phyloP scores from a whole-genome alignment of 2,329 filamentous ascomycete genomes.

The Aplosporella prunicola region DNA sequence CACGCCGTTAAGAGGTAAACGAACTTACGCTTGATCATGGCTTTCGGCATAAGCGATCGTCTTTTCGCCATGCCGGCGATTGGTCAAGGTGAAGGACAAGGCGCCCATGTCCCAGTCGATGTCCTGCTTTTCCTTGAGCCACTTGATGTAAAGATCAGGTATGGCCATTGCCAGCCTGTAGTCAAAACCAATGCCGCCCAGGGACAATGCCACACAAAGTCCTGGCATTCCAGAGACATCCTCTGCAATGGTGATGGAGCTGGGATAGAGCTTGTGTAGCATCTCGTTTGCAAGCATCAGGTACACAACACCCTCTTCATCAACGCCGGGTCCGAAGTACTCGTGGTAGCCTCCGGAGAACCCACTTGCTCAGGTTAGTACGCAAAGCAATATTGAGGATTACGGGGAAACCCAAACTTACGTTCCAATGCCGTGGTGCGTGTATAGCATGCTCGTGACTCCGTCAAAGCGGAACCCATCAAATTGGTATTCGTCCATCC shows the following conservation, averaged over 20 bases:
- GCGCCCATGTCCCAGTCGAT: slow-evolving; percentile 82
- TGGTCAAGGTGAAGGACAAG: slow-evolving; percentile 80
- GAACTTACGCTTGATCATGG: slow-evolving; percentile 87
- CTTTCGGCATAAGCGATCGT: slow-evolving; percentile 97
- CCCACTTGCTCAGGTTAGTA: slow-evolving; percentile 48
- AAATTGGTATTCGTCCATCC: slow-evolving; percentile 98
- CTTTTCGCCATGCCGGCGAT: slow-evolving; percentile 91
- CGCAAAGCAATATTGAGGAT: not conserved
- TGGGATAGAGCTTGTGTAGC: slow-evolving; percentile 81
- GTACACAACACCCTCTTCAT: slow-evolving; percentile 90
- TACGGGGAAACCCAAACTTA: slow-evolving; percentile 39
- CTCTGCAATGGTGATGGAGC: slow-evolving; percentile 85
- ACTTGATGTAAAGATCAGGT: slow-evolving; percentile 98
- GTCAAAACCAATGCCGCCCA: slow-evolving; percentile 93
- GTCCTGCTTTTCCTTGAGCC: slow-evolving; percentile 86
- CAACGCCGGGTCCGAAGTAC: slow-evolving; percentile 83
- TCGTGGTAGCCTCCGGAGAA: slow-evolving; percentile 98
- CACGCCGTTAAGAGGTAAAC: slow-evolving; percentile 14
- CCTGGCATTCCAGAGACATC: slow-evolving; percentile 98
- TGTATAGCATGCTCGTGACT: slow-evolving; percentile 96
- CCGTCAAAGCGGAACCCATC: slow-evolving; percentile 98
- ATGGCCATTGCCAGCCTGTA: slow-evolving; percentile 97
- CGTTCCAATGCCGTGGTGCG: slow-evolving; percentile 94
- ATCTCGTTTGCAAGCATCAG: slow-evolving; percentile 95
- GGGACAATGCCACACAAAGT: slow-evolving; percentile 73